Evolutionary conservation across 2,329 filamentous ascomycete species (phyloP), one percentile per base, ranked within the genome.

Genomic region (Beauveria asiatica): DNA sequence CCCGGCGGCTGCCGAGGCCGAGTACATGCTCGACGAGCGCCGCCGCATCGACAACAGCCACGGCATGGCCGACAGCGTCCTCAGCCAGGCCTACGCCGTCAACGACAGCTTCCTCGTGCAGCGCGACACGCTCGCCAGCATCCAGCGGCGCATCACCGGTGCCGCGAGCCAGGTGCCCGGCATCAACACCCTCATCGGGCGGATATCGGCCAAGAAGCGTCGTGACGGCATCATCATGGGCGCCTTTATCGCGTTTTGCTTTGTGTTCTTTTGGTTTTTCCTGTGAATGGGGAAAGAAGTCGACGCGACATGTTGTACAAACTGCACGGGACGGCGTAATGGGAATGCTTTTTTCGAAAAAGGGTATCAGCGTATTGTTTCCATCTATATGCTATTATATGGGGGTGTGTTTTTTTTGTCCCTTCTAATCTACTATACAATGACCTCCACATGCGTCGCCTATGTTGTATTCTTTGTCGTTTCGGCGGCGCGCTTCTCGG

Each of bases 1-100:
- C 71, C 90, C 90, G 9, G 89, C 84, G 76, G 91, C 91, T 48
- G 93, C 90, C 9, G 89, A 85, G 76, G 91, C 91, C 51, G 93
- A 99, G 63, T 99, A 97, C 78, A 97, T 99, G 92, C 82, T 99
- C 30, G 88, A 90, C 67, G 94, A 99, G 80, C 83, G 94, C 56
- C 78, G 80, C 63, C 84, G 89, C 64, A 85, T 99, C 70, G 94
- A 99, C 70, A 88, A 91, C 71, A 95, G 90, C 69, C 89, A 97
- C 74, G 88, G 85, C 66, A 86, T 96, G 79, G 88, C 91, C 52
- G 94, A 99, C 73, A 89, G 84, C 64, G 92, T 99, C 39, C 80
- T 99, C 62, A 92, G 88, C 70, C 94, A 97, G 78, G 94, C 94
- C 8, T 99, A 99, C 75, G 92, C 93, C 11, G 91, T 97, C 57